Evolutionary conservation across 495 filamentous ascomycete species (phyloP).

Genomic region (Aspergillus sclerotiicarbonarius): DNA sequence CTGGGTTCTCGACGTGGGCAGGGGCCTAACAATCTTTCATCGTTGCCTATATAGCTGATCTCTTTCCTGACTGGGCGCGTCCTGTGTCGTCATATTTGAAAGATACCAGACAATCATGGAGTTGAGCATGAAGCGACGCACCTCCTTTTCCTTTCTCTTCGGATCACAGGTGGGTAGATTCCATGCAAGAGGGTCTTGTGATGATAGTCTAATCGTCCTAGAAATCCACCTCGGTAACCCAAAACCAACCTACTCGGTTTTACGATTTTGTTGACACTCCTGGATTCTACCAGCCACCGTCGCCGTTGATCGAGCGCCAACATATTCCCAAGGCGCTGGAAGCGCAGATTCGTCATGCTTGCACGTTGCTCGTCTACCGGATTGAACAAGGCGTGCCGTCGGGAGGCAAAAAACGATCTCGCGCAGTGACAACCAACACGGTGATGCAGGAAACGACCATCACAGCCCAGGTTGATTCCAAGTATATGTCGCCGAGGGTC

Average conservation of each 20-base stretch:
- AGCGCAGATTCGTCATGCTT: constrained; percentile 17
- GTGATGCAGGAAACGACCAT: not conserved
- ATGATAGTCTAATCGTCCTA: not conserved
- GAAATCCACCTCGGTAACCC: constrained; percentile 19
- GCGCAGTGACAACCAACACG: not conserved
- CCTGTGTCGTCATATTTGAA: not conserved
- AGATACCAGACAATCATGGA: constrained; percentile 9
- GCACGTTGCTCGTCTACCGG: constrained; percentile 22
- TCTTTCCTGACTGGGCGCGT: not conserved
- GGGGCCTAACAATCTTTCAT: not conserved
- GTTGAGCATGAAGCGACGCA: constrained; percentile 13
- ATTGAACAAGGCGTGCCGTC: constrained; percentile 21
- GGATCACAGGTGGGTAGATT: constrained; percentile 8
- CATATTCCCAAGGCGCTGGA: constrained; percentile 18
- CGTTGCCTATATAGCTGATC: not conserved
- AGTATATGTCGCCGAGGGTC: constrained; percentile 8
- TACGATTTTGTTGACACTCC: constrained; percentile 22
- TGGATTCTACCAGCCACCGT: constrained; percentile 1
- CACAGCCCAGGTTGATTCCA: constrained; percentile 14
- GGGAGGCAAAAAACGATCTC: not conserved
- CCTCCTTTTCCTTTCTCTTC: constrained; percentile 20
- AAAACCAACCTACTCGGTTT: constrained; percentile 16
- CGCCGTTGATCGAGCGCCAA: constrained; percentile 18
- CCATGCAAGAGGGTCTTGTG: not conserved
- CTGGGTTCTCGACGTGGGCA: not conserved